Conservation (phyloP, 805 yeast genomes). For the Maudiozyma serrabonitensis region DNA sequence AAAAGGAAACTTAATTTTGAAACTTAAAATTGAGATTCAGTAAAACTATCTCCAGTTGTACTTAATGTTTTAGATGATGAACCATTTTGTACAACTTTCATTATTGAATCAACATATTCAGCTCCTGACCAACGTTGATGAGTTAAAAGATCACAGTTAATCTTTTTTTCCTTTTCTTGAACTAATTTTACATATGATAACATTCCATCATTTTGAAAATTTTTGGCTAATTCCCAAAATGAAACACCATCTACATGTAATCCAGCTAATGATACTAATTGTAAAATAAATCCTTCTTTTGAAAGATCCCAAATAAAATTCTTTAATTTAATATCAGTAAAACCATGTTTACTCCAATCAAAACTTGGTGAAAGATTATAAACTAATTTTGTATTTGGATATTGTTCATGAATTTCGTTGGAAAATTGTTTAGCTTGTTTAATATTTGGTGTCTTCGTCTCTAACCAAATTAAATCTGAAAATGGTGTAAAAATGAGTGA, state of each 20-base stretch:
- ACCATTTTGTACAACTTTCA: slow-evolving; percentile 34
- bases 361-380: slow-evolving; percentile 54
- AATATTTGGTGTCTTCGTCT: slow-evolving; percentile 50
- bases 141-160: slow-evolving; percentile 43
- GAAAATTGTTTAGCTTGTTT: slow-evolving; percentile 42
- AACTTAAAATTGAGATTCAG: slow-evolving; percentile 28
- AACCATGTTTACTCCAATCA: slow-evolving; percentile 53
- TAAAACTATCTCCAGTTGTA: slow-evolving; percentile 35
- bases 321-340: slow-evolving; percentile 35
- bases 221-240: slow-evolving; percentile 41
- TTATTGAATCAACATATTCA: slow-evolving; percentile 39
- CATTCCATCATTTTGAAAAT: slow-evolving; percentile 47
- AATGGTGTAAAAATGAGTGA: slow-evolving; percentile 47
- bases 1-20: no score
- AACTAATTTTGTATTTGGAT: slow-evolving; percentile 47
- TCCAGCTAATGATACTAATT: slow-evolving; percentile 53
- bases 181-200: slow-evolving; percentile 46
- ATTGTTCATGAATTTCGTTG: slow-evolving; percentile 34
- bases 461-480: slow-evolving; percentile 53
- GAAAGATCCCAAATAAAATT: slow-evolving; percentile 46
- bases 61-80: slow-evolving; percentile 35
- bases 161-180: slow-evolving; percentile 37
- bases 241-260: slow-evolving; percentile 44
- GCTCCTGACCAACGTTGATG: slow-evolving; percentile 60
- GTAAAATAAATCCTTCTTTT: slow-evolving; percentile 47